Evolutionary conservation across 805 yeast genomes (phyloP), one percentile per base, ranked within the genome.

Genomic region (Lachancea waltii): DNA sequence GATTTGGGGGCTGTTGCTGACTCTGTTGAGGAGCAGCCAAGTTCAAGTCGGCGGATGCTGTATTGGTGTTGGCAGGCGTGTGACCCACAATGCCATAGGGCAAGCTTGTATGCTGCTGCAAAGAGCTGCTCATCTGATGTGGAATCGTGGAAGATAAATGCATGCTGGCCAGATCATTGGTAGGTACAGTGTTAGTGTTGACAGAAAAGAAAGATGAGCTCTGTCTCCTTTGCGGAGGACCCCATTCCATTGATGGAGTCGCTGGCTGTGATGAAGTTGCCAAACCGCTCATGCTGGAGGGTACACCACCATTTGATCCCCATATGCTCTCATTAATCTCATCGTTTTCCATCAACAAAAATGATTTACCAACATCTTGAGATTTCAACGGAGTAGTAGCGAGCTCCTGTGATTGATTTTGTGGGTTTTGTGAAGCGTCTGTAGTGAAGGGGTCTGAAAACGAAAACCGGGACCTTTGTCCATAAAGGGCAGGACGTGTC

Each of bases 391-490:
- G 46, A 15, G 48, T 35, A 20, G 34, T 40, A 22, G 28, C 30
- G 7, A 34, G 23, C 10, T 39, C 43, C 39, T 23, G 46, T 15
- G 33, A 42, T 33, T 36, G 44, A 13, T 35, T 34, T 18, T 37
- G 51, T 26, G 49, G 56, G 18, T 43, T 55, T 22, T 35, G 38
- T 16, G 51, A 41, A 4, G 51, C 29, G 16, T 63, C 67, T 23
- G 49, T 53, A n/a, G 53, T 59, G 49, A 73, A 72, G 7, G 85
- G 85, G 53, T 80, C 86, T 47, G 79, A 72, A 53, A 81, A 81
- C 26, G 81, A 65, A 50, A 81, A 79, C 48, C 85, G 68, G n/a
- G 84, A 77, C 47, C 84, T 63, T 52, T 76, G 81, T 40, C 68
- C 65, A 25, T 76, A 75, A 33, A 74, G 56, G 13, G 78, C 69